Evolutionary conservation across 805 yeast species (phyloP), one percentile per base, ranked within the genome.

Genomic region (Yarrowia hollandica): DNA sequence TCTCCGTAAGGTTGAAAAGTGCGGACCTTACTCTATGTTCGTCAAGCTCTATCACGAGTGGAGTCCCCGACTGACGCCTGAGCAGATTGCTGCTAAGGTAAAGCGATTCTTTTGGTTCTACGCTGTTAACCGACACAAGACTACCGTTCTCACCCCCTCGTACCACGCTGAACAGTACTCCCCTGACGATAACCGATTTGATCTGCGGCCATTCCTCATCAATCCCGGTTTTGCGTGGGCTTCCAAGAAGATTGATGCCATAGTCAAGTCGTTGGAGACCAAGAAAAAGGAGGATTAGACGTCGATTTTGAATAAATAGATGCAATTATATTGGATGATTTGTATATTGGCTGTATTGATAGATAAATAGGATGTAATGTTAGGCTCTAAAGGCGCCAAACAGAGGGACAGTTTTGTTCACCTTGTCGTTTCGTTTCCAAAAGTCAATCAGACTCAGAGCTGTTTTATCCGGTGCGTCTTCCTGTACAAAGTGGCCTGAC

Each of bases 141-240:
- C 89, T 84, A 94, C 99, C 0, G 91, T 92, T n/a, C 79, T 91
- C 71, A 94, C 99, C 0, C 99, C 99, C 12, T 82, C 95, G 33
- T 94, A 94, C 69, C 99, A 94, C 67, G 99, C 99, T 0, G 99
- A 94, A 71, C 95, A 89, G 68, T 94, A 94, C 69, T 91, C 98
- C 2, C 97, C 99, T 1, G 99, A 94, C 72, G 99, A 94, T 72
- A 94, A 94, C 71, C 79, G 99, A 67, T 94, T 88, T 72, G 99
- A 94, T 71, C 76, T 95, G 68, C 79, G 99, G 65, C 99, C 99
- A n/a, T 90, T 94, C 72, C 77, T 95, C 70, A 89, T 94, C 60
- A 83, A 88, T 65, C 97, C 98, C 25, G 76, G 88, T 63, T 94
- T 90, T 72, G 80, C 90, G 1, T 88, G 92, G 86, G 96, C 97